These are phyloP conservation scores for Tylopilus plumbeoviolaceoides DNA, from an alignment of 768 basidiomycete species.

Conservation along the genomic window DNA sequence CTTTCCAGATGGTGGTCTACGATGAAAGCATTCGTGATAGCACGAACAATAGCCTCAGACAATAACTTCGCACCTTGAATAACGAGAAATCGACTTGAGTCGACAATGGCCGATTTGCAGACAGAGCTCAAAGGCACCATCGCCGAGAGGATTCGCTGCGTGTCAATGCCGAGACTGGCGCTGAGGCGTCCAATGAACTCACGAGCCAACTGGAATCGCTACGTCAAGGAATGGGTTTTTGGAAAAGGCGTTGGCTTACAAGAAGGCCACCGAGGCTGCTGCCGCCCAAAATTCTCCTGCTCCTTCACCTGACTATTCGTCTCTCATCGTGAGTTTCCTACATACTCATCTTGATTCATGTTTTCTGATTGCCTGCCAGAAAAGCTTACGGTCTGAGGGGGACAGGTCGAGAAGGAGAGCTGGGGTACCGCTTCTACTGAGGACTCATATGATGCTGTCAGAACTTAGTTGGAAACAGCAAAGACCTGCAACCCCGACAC, in stretches of 20 bases:
- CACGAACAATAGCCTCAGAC: slow-evolving; percentile 20
- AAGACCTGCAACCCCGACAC: too few relatives aligned
- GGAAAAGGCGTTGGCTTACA: slow-evolving; percentile 37
- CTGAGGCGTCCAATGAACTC: slow-evolving; percentile 29
- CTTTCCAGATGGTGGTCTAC: slow-evolving; percentile 37
- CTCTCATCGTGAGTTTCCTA: slow-evolving; percentile 32
- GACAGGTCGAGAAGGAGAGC: slow-evolving; percentile 56
- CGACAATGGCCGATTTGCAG: slow-evolving; percentile 22
- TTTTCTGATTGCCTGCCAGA: slow-evolving; percentile 32
- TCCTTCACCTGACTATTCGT: slow-evolving; percentile 19
- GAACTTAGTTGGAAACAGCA: slow-evolving; percentile 52
- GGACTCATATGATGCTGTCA: slow-evolving; percentile 31
- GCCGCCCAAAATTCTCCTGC: slow-evolving; percentile 3
- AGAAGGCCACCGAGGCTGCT: slow-evolving; percentile 29
- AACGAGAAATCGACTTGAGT: slow-evolving; percentile 28
- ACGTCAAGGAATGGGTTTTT: slow-evolving; percentile 35
- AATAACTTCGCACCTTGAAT: slow-evolving; percentile 23
- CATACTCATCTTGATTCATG: not conserved
- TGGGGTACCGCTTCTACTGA: slow-evolving; percentile 21
- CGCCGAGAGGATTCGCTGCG: slow-evolving; percentile 29
- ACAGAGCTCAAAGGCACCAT: slow-evolving; percentile 26
- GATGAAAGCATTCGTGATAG: slow-evolving; percentile 41
- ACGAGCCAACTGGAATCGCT: slow-evolving; percentile 35
- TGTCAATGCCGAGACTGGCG: slow-evolving; percentile 7
- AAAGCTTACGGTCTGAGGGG: slow-evolving; percentile 49